phyloP scores from a whole-genome alignment of 2,329 filamentous ascomycete genomes.

The Zasmidium angulare region DNA sequence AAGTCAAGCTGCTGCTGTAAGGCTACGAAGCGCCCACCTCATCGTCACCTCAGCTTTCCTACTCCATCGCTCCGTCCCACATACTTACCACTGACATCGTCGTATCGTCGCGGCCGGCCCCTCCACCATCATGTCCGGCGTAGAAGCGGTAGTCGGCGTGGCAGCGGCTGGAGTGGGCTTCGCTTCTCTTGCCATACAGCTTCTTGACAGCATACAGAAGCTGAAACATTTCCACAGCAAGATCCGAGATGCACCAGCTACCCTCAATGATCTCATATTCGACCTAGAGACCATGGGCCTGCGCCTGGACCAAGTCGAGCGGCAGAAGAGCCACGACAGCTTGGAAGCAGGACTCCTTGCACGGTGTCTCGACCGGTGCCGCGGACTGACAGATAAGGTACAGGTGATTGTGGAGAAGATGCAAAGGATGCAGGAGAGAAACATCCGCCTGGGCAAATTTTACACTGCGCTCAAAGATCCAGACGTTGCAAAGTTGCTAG shows the following conservation, averaged over 20 bases:
- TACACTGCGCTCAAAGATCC: neutral
- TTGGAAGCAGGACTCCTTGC: neutral
- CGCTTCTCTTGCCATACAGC: constrained; percentile 16
- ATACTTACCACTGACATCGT: neutral
- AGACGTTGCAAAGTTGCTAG: neutral
- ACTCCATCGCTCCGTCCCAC: no score
- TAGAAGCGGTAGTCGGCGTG: constrained; percentile 10
- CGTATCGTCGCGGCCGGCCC: neutral
- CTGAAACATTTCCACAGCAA: constrained; percentile 8
- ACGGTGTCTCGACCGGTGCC: neutral
- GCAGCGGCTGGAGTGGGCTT: constrained; percentile 15
- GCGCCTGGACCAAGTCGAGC: neutral
- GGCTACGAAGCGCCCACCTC: no score
- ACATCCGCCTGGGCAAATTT: neutral
- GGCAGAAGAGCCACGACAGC: neutral
- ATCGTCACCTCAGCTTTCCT: no score
- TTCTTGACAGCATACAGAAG: constrained; percentile 14
- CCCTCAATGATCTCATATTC: neutral
- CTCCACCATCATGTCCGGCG: neutral
- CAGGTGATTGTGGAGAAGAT: neutral
- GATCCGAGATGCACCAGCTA: constrained; percentile 8
- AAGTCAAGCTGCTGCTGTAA: no score
- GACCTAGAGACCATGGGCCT: constrained; percentile 8
- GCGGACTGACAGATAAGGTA: neutral
- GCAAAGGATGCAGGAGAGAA: neutral